Evolutionary conservation across 345 rosid species (phyloP).

Genomic region (Arabis alpina): DNA sequence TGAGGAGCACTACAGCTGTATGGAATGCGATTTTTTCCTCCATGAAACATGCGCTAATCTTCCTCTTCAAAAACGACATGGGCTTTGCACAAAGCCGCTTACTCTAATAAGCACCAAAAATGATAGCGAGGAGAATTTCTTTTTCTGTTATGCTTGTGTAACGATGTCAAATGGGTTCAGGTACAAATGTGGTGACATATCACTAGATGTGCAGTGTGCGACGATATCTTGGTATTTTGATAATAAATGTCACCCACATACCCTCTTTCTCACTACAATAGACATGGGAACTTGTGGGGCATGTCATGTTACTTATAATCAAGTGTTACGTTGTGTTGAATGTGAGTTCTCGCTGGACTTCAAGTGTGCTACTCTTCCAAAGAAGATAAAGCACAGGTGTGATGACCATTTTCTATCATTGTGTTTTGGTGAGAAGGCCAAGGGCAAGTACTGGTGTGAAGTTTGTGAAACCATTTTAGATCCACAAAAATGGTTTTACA

Average conservation of each 20-base stretch:
- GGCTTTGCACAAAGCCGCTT: not conserved
- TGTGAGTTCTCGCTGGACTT: not conserved
- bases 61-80: not conserved
- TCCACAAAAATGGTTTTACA: conserved; percentile 14
- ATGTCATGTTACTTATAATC: not conserved
- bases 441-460: conserved; percentile 18
- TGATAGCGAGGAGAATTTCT: not conserved
- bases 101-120: not conserved
- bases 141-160: not conserved
- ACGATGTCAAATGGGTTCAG: conserved; percentile 1
- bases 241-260: conserved; percentile 15
- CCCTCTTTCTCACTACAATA: conserved; percentile 15
- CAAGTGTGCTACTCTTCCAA: conserved; percentile 18
- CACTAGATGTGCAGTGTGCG: conserved; percentile 10
- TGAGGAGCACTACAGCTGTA: not conserved
- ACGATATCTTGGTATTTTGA: not conserved
- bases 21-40: not conserved
- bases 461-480: conserved; percentile 16
- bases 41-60: conserved; percentile 22
- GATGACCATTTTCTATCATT: conserved; percentile 7
- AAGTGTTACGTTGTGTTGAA: conserved; percentile 1
- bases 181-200: not conserved
- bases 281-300: conserved; percentile 2
- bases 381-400: not conserved
- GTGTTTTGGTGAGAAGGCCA: not conserved